These are phyloP conservation scores for Nicotiana rustica DNA, from an alignment of 305 asterid genomes.

Conservation along the genomic window DNA sequence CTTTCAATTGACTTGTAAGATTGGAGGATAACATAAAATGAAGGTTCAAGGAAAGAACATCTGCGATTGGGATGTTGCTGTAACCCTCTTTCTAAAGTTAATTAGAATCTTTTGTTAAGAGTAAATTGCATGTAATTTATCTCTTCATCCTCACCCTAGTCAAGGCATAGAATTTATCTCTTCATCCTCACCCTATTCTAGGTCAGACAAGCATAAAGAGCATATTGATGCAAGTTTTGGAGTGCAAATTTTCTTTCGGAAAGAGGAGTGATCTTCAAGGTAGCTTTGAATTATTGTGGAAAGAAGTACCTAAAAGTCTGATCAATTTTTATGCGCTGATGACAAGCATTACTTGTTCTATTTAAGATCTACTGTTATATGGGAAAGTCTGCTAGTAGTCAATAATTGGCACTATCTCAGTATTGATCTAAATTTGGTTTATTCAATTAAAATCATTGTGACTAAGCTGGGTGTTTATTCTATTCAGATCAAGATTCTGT, in stretches of 20 bases:
- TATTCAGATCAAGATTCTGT: conserved; percentile 49
- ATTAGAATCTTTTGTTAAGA: background rate
- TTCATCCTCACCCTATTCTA: background rate
- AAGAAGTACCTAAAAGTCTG: background rate
- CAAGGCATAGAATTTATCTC: background rate
- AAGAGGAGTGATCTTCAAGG: background rate
- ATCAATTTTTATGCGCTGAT: background rate
- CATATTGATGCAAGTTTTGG: background rate
- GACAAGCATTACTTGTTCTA: background rate
- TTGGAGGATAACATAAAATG: background rate
- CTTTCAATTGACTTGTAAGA: background rate
- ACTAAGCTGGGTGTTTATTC: background rate
- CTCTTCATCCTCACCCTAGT: background rate
- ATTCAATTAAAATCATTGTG: background rate
- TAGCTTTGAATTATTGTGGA: background rate
- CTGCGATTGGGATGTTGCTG: background rate
- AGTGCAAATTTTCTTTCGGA: background rate
- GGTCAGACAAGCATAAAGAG: background rate
- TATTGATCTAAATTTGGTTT: background rate
- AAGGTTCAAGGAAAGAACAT: background rate
- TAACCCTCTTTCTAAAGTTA: conserved; percentile 2
- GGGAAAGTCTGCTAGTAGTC: background rate
- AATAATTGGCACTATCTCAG: background rate
- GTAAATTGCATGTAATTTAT: conserved; percentile 14
- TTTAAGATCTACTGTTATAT: background rate